phyloP scores from a whole-genome alignment of 2,329 filamentous ascomycete genomes.

The Beauveria asiatica region DNA sequence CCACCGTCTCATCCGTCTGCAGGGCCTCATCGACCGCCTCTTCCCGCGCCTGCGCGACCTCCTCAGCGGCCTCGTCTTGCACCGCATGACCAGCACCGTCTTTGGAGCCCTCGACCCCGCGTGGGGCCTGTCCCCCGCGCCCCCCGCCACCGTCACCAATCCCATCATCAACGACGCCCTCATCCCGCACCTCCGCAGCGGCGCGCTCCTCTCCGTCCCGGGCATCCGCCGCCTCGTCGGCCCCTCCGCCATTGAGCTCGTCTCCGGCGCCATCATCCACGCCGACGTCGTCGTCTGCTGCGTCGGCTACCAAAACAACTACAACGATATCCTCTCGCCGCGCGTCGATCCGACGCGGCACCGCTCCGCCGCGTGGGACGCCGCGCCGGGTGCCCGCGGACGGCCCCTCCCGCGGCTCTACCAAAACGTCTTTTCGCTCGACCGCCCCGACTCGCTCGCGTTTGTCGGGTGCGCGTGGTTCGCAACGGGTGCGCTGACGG shows the following conservation, averaged over 20 bases:
- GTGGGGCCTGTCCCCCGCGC: slow-evolving; percentile 22
- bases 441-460: slow-evolving; percentile 34
- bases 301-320: slow-evolving; percentile 27
- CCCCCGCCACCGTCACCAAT: slow-evolving; percentile 17
- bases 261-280: slow-evolving; percentile 20
- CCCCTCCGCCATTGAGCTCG: slow-evolving; percentile 17
- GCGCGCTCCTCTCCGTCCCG: slow-evolving; percentile 25
- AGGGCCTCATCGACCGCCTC: neutral
- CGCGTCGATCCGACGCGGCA: slow-evolving; percentile 20
- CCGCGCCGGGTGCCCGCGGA: slow-evolving; percentile 20
- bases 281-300: slow-evolving; percentile 26
- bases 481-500: slow-evolving; percentile 25
- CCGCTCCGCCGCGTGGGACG: slow-evolving; percentile 15
- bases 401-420: slow-evolving; percentile 29
- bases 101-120: neutral
- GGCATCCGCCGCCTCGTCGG: slow-evolving; percentile 20
- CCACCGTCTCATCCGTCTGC: slow-evolving; percentile 2
- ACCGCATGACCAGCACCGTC: neutral
- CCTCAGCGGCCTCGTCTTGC: slow-evolving; percentile 2
- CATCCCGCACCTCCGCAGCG: slow-evolving; percentile 27
- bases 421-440: slow-evolving; percentile 35
- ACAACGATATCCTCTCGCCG: slow-evolving; percentile 18
- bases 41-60: slow-evolving; percentile 1
- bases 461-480: slow-evolving; percentile 31
- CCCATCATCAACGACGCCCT: slow-evolving; percentile 22